Evolutionary conservation across 192 early-diverging fungal species (phyloP).

Genomic region (Backusella sp.): DNA sequence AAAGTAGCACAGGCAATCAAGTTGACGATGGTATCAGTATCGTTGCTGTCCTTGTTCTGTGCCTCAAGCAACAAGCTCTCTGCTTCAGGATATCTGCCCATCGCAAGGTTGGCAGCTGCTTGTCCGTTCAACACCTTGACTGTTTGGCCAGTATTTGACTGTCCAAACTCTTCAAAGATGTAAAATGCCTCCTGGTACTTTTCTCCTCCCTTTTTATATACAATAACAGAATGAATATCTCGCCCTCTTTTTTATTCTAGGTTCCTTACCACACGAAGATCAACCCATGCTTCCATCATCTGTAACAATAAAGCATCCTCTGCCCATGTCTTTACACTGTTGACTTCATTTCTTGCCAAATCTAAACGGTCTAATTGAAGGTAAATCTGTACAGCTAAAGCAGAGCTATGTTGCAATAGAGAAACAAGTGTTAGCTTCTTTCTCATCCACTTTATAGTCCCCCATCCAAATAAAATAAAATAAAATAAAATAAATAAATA

Average conservation of each 20-base stretch:
- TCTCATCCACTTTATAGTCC: neutral
- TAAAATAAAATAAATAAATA: too few species aligned
- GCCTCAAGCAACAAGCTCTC: constrained; percentile 77
- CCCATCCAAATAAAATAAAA: too few species aligned
- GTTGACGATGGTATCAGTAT: constrained; percentile 88
- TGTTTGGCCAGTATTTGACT: constrained; percentile 68
- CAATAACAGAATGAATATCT: neutral
- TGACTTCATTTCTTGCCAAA: constrained; percentile 81
- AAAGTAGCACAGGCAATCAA: constrained; percentile 74
- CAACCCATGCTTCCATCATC: constrained; percentile 89
- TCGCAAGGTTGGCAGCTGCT: constrained; percentile 81
- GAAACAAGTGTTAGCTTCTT: neutral
- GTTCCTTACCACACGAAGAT: constrained; percentile 53
- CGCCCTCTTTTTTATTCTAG: neutral
- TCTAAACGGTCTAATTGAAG: constrained; percentile 80
- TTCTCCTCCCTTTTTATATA: constrained; percentile 56
- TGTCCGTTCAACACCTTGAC: constrained; percentile 74
- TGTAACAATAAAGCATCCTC: constrained; percentile 95
- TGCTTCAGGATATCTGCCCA: constrained; percentile 82
- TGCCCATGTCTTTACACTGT: constrained; percentile 79
- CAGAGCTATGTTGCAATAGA: constrained; percentile 48
- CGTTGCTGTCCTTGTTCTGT: constrained; percentile 59
- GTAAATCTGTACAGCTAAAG: constrained; percentile 76
- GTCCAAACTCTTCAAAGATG: constrained; percentile 92
- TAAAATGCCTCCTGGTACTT: constrained; percentile 89